Conservation (phyloP, 1,284 basidiomycete species). For the Tilletia caries region DNA sequence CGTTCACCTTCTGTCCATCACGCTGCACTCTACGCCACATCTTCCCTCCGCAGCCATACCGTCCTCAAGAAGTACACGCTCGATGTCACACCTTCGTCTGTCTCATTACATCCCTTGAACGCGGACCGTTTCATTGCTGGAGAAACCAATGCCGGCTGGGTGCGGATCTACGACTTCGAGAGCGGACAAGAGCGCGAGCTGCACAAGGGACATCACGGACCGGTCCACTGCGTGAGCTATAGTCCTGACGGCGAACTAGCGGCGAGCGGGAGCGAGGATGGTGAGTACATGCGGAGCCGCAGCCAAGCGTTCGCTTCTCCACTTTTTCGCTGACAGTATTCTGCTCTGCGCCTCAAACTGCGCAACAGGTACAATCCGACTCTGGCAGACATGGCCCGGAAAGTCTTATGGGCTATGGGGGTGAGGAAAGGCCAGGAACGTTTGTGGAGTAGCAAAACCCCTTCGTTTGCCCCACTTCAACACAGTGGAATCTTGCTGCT, state of each 20-base stretch:
- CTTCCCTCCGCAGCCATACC: slow-evolving; percentile 54
- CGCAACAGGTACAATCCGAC: slow-evolving; percentile 73
- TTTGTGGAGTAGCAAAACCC: no score
- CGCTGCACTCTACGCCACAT: no score
- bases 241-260: slow-evolving; percentile 98
- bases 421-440: neutral
- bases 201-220: slow-evolving; percentile 95
- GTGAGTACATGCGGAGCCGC: no score
- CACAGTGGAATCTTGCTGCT: no score
- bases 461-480: no score
- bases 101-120: slow-evolving; percentile 81
- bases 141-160: slow-evolving; percentile 89
- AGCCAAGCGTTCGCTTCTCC: no score
- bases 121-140: slow-evolving; percentile 91
- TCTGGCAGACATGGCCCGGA: slow-evolving; percentile 93
- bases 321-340: no score
- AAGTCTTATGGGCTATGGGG: slow-evolving; percentile 86
- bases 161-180: slow-evolving; percentile 79
- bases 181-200: slow-evolving; percentile 85
- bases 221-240: slow-evolving; percentile 88
- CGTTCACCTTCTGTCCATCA: slow-evolving; percentile 51
- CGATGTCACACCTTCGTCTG: slow-evolving; percentile 70
- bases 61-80: slow-evolving; percentile 37
- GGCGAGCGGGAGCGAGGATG: slow-evolving; percentile 83
- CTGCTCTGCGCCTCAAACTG: slow-evolving; percentile 20